Evolutionary conservation across 139 green algal genomes (phyloP), one percentile per base, ranked within the genome.

Genomic region (Asterochloris erici): DNA sequence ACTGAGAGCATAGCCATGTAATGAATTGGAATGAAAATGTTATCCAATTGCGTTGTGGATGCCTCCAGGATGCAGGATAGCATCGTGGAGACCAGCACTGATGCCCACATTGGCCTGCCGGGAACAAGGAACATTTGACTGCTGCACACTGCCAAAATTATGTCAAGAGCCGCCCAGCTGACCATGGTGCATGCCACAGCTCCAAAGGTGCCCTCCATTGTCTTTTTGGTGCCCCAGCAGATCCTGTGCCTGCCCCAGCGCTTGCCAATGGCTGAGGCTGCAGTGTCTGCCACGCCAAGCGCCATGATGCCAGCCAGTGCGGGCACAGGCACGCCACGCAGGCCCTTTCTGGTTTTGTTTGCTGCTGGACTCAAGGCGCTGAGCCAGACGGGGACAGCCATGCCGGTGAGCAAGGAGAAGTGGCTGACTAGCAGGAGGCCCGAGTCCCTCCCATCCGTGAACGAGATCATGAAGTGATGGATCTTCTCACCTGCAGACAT

Each of bases 11-110:
- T 81, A 0, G 90, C 80, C 74, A 88, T 88, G 68, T 90, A 86
- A 69, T 93, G 90, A 62, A 90, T 82, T 1, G 93, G 91, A 24
- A 96, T 78, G 76, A 97, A 89, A 11, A 96, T 77, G 74, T 97
- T 97, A 80, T 97, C 93, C 82, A 97, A 86, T 89, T 97, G 93
- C 12, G 82, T 84, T 14, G 93, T 97, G 4, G 86, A 81, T 17
- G 91, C 93, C 85, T 97, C 93, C 47, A 96, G 82, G 68, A 95
- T 38, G 71, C 90, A 91, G 4, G 90, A 90, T 24, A 89, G 81
- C 28, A 79, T 21, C 9, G 92, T 92, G 14, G 85, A 86, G 0
- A 21, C 82, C 23, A 84, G 38, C 63, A 95, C 24, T n/a, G 29
- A 63, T 47, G 74, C 26, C 87, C 83, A 89, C 24, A 68, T 68